Evolutionary conservation across 306 rosid genomes (phyloP).

Genomic region (Luffa aegyptiaca): DNA sequence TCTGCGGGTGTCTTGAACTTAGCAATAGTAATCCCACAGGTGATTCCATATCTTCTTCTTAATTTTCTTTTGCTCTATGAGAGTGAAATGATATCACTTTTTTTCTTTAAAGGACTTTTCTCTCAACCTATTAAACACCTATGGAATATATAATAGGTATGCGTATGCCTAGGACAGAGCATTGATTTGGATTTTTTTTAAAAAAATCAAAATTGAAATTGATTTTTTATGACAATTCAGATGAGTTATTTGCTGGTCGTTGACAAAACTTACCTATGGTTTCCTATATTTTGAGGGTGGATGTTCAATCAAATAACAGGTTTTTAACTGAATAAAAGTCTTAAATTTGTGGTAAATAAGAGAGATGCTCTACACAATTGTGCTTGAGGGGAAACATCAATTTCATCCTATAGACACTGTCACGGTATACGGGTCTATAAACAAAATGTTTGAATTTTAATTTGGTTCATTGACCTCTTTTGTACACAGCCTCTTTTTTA

Average conservation of each 20-base stretch:
- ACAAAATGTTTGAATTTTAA: neutral
- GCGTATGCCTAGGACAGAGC: neutral
- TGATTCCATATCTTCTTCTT: slow-evolving; percentile 14
- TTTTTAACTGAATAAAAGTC: neutral
- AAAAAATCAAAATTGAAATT: too few relatives aligned
- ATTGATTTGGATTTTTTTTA: neutral
- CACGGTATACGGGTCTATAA: neutral
- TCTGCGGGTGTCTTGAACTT: slow-evolving; percentile 92
- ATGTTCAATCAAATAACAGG: neutral
- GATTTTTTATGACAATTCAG: neutral
- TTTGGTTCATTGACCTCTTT: neutral
- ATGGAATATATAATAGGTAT: neutral
- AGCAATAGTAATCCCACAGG: slow-evolving; percentile 89
- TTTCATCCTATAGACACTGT: neutral
- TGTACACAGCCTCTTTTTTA: neutral
- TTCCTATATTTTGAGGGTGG: neutral
- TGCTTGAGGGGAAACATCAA: neutral
- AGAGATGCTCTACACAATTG: neutral
- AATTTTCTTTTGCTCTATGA: neutral
- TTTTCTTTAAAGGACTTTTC: neutral
- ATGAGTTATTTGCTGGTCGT: neutral
- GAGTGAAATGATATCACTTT: neutral
- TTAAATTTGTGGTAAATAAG: neutral
- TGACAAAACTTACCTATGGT: neutral
- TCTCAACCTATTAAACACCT: neutral